Base-by-base conservation (phyloP, 1,139 yeast species). In the Candida glucosophila region DNA sequence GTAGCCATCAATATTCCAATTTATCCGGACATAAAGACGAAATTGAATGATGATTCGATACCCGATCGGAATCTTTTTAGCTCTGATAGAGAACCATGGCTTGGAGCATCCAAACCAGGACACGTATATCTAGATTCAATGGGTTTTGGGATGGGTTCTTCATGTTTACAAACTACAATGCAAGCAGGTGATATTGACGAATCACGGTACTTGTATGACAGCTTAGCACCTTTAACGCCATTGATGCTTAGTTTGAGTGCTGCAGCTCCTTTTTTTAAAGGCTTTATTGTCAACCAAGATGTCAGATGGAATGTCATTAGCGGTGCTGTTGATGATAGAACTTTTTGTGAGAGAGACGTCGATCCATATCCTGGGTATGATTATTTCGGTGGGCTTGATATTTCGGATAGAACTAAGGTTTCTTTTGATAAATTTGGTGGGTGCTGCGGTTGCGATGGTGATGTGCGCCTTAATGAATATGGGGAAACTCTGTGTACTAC, bases 61-160 rank as follows among this genome's bases (percentile, higher is more conserved):
- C 81, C 82, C 3, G 55, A 65, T 24, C 60, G 93, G 20, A 63
- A 67, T 29, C 51, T 82, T 37, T 86, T 73, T 46, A 57, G 55
- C 20, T 78, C 80, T 38, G 96, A 85, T 48, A 49, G 55, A 14
- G 86, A 77, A 44, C 75, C 93, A 14, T 58, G 58, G 36, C 44
- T 68, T 15, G 82, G 85, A 10, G 95, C 96, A 4, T 76, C 92
- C 1, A 60, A 63, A 37, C 80, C 83, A 1, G 88, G 92, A 16
- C 80, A 77, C 53, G 88, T 90, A 14, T 90, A 90, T 53, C 75
- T 90, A 92, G 99, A 90, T 52, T 77, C 96, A 1, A 90, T 90
- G 99, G 98, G 98, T 0, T 90, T 90, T 44, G 99, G 99, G 7
- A 90, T 90, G 99, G 99, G 99, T 6, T 74, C 93, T 32, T 82